Percentiles rank a stretch among this genome's conserved stretches.
These are phyloP conservation scores for Candida tammaniensis DNA, from an alignment of 805 yeast genomes.

Conservation along the genomic window DNA sequence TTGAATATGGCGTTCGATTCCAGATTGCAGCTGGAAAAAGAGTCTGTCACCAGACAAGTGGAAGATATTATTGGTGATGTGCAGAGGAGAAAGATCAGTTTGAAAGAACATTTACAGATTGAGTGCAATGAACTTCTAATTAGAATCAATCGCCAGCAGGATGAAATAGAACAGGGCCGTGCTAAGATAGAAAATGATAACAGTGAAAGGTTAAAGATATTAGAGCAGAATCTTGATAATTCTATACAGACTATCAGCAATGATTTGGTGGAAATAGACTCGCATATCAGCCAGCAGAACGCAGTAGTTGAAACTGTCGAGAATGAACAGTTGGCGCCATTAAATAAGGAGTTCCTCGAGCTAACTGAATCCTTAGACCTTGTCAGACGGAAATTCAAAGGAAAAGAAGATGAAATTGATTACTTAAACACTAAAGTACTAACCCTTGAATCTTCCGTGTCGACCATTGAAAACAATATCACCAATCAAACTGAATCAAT, in stretches of 20 bases:
- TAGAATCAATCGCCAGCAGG: constrained; percentile 8
- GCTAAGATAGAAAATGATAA: constrained; percentile 7
- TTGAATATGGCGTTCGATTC: constrained; percentile 19
- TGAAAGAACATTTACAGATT: constrained; percentile 19
- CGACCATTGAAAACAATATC: too few species aligned
- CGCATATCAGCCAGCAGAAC: neutral
- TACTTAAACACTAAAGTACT: constrained; percentile 2
- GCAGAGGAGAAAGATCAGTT: constrained; percentile 25
- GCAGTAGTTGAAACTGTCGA: neutral
- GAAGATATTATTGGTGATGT: constrained; percentile 36
- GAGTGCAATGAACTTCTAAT: constrained; percentile 15
- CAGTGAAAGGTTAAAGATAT: constrained; percentile 4
- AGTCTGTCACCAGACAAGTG: constrained; percentile 27
- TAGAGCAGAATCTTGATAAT: constrained; percentile 4
- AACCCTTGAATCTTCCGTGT: constrained; percentile 5
- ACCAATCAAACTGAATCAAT: constrained; percentile 3
- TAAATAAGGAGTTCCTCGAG: too few species aligned
- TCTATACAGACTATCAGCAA: neutral
- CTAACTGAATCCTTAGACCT: neutral
- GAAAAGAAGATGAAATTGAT: constrained; percentile 8
- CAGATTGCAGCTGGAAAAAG: constrained; percentile 24
- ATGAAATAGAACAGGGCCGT: neutral
- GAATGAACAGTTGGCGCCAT: neutral
- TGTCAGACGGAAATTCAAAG: constrained; percentile 5
- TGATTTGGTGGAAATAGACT: neutral